Conservation (phyloP, 495 filamentous ascomycete genomes). For the Xylaria palmicola region DNA sequence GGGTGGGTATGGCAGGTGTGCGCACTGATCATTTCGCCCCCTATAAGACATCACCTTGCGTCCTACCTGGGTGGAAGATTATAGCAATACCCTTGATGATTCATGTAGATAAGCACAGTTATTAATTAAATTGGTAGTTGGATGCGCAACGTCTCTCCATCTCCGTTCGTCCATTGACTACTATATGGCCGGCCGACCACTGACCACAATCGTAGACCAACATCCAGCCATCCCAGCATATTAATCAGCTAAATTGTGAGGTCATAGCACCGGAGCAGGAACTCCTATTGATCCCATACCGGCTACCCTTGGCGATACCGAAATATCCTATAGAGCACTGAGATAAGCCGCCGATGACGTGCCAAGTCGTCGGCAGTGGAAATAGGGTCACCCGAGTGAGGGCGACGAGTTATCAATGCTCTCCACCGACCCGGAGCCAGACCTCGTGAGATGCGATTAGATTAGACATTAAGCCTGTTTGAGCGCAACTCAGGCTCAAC, state of each 20-base stretch:
- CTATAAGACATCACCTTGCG: background rate
- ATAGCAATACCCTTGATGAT: background rate
- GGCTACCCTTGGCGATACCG: background rate
- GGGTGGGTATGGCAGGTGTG: background rate
- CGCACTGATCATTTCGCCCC: slow-evolving; percentile 6
- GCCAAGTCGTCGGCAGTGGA: background rate
- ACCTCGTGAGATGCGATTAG: background rate
- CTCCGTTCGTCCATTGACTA: background rate
- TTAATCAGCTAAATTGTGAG: background rate
- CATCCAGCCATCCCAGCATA: too few species aligned
- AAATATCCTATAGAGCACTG: background rate
- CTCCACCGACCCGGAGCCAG: background rate
- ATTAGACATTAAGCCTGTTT: too few species aligned
- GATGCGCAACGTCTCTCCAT: background rate
- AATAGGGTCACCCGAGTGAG: background rate
- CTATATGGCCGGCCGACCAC: too few species aligned
- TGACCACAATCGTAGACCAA: background rate
- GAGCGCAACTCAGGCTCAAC: background rate
- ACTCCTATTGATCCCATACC: background rate
- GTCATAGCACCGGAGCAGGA: background rate
- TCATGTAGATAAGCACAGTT: slow-evolving; percentile 20
- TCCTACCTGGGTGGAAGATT: background rate
- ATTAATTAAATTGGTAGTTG: background rate
- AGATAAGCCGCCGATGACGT: background rate
- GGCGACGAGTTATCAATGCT: background rate